Evolutionary conservation across 2,329 filamentous ascomycete species (phyloP).

Genomic region (Colletotrichum brevisporum): DNA sequence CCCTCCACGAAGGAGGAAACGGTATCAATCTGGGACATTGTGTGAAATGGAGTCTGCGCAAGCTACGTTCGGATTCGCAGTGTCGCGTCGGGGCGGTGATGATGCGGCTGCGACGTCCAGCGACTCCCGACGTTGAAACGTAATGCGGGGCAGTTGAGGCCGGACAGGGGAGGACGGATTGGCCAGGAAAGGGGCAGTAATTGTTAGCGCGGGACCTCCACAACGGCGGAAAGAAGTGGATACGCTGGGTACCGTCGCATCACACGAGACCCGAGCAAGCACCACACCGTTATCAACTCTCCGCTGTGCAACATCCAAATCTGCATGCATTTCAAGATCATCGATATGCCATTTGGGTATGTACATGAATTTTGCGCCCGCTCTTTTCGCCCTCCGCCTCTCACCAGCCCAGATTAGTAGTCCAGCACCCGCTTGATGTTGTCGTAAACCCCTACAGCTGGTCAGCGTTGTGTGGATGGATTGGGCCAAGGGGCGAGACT

Average conservation of each 20-base stretch:
- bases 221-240: not conserved
- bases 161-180: slow-evolving; percentile 26
- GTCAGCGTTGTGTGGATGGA: slow-evolving; percentile 46
- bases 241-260: slow-evolving; percentile 6
- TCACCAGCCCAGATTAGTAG: slow-evolving; percentile 61
- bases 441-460: slow-evolving; percentile 75
- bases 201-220: slow-evolving; percentile 36
- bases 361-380: slow-evolving; percentile 10
- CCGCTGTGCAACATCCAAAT: not conserved
- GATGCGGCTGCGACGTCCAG: slow-evolving; percentile 25
- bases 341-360: slow-evolving; percentile 22
- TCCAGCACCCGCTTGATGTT: slow-evolving; percentile 76
- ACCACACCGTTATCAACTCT: not conserved
- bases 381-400: not conserved
- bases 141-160: slow-evolving; percentile 39
- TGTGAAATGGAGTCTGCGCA: slow-evolving; percentile 46
- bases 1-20: slow-evolving; percentile 92
- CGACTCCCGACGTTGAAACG: slow-evolving; percentile 36
- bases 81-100: slow-evolving; percentile 11
- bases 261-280: not conserved
- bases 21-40: slow-evolving; percentile 62
- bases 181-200: slow-evolving; percentile 33
- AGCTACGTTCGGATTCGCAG: not conserved
- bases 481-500: slow-evolving; percentile 57
- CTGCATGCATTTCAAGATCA: not conserved